A percentile compares a stretch with the other conserved stretches of the same genome.
Evolutionary conservation across 2,329 filamentous ascomycete genomes (phyloP).

Genomic region (Biscogniauxia mediterranea): DNA sequence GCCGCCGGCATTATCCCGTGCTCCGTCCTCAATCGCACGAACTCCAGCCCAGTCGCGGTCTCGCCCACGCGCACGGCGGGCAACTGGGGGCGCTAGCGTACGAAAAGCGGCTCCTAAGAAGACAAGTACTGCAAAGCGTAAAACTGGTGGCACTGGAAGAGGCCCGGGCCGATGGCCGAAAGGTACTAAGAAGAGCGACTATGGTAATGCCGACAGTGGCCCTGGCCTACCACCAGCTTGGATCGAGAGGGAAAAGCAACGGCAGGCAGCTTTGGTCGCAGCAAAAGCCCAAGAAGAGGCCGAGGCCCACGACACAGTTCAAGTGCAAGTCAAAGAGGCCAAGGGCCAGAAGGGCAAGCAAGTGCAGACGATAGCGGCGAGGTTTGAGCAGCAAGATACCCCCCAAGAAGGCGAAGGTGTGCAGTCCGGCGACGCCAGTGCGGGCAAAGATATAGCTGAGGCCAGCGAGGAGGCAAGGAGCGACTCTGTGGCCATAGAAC

Average conservation of each 20-base stretch:
- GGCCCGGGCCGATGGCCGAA: constrained; percentile 67
- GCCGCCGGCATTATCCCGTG: constrained; percentile 25
- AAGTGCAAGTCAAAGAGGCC: constrained; percentile 39
- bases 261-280: constrained; percentile 3
- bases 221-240: constrained; percentile 61
- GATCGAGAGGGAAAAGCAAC: constrained; percentile 36
- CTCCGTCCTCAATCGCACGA: constrained; percentile 32
- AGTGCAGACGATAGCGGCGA: constrained; percentile 21
- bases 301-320: constrained; percentile 31
- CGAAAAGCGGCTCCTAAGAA: constrained; percentile 39
- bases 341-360: constrained; percentile 31
- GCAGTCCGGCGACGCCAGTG: not conserved
- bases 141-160: constrained; percentile 61
- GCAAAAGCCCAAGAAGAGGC: constrained; percentile 24
- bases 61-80: constrained; percentile 40
- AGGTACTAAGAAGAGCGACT: constrained; percentile 66
- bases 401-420: not conserved
- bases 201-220: constrained; percentile 64
- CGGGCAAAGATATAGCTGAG: not conserved
- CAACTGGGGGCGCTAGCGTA: constrained; percentile 31
- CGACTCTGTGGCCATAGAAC: not conserved
- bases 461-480: not conserved
- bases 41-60: constrained; percentile 32
- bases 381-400: constrained; percentile 17
- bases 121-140: constrained; percentile 47